Evolutionary conservation across 371 early-diverging fungal species (phyloP), one percentile per base, ranked within the genome.

Genomic region (Funneliformis caledonium): DNA sequence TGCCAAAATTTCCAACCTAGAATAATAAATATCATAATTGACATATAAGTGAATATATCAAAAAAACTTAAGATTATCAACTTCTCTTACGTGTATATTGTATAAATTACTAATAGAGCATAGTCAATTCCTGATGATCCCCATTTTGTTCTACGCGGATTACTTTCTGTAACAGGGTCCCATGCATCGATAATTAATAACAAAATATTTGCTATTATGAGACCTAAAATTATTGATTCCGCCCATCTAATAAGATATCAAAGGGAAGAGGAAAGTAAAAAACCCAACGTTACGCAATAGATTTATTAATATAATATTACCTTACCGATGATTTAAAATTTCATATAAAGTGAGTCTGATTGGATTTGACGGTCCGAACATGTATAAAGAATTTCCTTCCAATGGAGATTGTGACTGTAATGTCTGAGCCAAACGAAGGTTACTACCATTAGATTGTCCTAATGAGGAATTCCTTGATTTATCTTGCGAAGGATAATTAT

Each of bases 71-170:
- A 61, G 72, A 78, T 75, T 6, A n/a, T n/a, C n/a, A 60, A 60
- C 42, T 72, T 5, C 4, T 79, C 87, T 85, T 88, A 89, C 92
- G 92, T 90, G 79, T 91, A 91, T 68, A 88, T 81, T 52, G 83
- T 82, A 80, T 90, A 92, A 56, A 92, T 87, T 7, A 70, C 86
- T 10, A 92, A 74, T 5, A 91, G 80, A 11, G 86, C 86, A 83
- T 85, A 88, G 77, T 91, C 91, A 74, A 88, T 86, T 90, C 91
- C 90, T 12, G 86, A 86, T 31, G 83, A 80, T 6, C 89, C 88
- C 88, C 89, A 91, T 16, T 80, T 50, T 4, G 45, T 52, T 61
- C 61, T 69, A 45, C 61, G 33, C 33, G n/a, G 62, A 64, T n/a
- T 83, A 85, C 56, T 83, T 65, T 42, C 86, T 82, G 26, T 82